Evolutionary conservation across 2,329 filamentous ascomycete species (phyloP).

Genomic region (Ceratocystis ficicola): DNA sequence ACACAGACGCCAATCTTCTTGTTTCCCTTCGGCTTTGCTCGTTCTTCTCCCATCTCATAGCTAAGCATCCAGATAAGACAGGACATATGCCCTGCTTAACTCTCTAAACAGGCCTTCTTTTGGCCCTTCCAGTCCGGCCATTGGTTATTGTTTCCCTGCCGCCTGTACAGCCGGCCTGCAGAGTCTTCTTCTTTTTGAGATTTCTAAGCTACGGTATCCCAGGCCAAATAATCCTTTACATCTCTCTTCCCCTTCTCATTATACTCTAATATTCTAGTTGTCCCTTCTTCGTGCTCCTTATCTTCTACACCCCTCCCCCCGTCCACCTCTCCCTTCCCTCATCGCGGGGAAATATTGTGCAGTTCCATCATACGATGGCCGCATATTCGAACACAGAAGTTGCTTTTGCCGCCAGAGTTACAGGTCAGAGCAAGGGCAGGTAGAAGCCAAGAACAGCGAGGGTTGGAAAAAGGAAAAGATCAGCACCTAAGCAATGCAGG

Average conservation of each 20-base stretch:
- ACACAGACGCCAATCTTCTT: conserved; percentile 8
- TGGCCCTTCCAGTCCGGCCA: neutral
- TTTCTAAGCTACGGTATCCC: neutral
- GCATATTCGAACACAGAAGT: conserved; percentile 6
- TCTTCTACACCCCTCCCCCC: neutral
- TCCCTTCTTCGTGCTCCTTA: neutral
- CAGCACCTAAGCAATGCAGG: too few species aligned
- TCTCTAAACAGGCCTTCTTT: neutral
- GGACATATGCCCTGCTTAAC: neutral
- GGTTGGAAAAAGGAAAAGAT: neutral
- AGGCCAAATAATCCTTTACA: neutral
- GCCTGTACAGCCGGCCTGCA: neutral
- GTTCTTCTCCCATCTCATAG: neutral
- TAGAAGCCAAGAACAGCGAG: neutral
- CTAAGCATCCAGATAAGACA: neutral
- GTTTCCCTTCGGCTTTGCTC: neutral
- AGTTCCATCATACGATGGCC: conserved; percentile 9
- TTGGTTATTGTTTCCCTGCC: neutral
- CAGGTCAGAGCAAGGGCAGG: neutral
- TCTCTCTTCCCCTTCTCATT: neutral
- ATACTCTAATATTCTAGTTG: neutral
- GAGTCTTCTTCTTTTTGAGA: neutral
- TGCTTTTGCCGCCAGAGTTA: conserved; percentile 8
- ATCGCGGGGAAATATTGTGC: conserved; percentile 3
- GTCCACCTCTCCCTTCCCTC: neutral